Evolutionary conservation across 495 filamentous ascomycete species (phyloP).

Genomic region (Neurospora tetrasperma): DNA sequence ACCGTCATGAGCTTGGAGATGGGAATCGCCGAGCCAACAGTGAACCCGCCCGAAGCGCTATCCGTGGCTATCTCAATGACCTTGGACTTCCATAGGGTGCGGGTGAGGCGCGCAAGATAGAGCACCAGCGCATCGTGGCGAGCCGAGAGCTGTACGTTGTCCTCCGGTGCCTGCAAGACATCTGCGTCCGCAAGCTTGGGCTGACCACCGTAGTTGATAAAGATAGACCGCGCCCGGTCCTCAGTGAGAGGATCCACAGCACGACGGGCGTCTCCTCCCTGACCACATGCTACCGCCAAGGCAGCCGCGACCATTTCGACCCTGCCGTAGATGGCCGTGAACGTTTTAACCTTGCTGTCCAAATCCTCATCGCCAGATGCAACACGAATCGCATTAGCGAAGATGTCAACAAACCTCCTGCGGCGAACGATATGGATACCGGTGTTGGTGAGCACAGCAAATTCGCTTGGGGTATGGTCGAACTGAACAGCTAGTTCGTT

Average conservation of each 20-base stretch:
- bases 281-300: conserved; percentile 91
- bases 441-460: conserved; percentile 82
- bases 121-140: conserved; percentile 78
- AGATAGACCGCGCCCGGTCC: conserved; percentile 72
- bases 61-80: conserved; percentile 34
- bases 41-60: conserved; percentile 43
- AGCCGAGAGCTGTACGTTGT: conserved; percentile 76
- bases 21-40: conserved; percentile 51
- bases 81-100: conserved; percentile 69
- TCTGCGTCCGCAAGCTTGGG: conserved; percentile 71
- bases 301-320: conserved; percentile 82
- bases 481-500: conserved; percentile 95
- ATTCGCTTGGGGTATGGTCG: conserved; percentile 66
- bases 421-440: conserved; percentile 79
- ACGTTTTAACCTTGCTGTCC: conserved; percentile 68
- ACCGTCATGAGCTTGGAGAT: conserved; percentile 58
- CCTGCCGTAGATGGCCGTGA: conserved; percentile 73
- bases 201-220: conserved; percentile 82
- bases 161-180: conserved; percentile 44
- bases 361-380: conserved; percentile 69
- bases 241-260: conserved; percentile 73
- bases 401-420: conserved; percentile 81
- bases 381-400: conserved; percentile 63
- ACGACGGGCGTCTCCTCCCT: conserved; percentile 65
- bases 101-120: conserved; percentile 75